Evolutionary conservation across 176 grass and related monocot genomes (phyloP).

Genomic region (Eragrostis nindensis): DNA sequence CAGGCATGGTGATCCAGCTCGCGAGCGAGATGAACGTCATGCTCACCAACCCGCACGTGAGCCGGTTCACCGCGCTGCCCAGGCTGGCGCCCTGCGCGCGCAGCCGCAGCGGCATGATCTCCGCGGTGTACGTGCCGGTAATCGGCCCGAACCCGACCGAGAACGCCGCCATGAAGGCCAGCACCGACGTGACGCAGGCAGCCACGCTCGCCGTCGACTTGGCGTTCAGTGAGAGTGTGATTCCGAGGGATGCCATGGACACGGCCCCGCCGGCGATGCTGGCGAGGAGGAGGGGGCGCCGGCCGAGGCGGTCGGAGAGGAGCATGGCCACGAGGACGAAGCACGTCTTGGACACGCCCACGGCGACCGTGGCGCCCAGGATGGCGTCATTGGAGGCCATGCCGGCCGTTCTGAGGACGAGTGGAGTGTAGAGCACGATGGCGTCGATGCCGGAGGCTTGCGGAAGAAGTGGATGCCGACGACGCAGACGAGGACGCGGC

Average conservation of each 20-base stretch:
- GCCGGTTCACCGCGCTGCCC: constrained; percentile 48
- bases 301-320: constrained; percentile 46
- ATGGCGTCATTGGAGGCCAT: constrained; percentile 22
- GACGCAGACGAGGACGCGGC: constrained; percentile 31
- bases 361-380: constrained; percentile 36
- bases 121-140: constrained; percentile 17
- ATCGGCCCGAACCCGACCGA: constrained; percentile 50
- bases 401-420: constrained; percentile 35
- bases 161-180: constrained; percentile 42
- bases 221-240: neutral
- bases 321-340: constrained; percentile 43
- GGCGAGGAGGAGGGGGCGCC: constrained; percentile 39
- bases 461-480: constrained; percentile 43
- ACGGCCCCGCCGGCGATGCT: constrained; percentile 34
- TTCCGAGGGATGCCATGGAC: neutral
- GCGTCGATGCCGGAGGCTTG: constrained; percentile 47
- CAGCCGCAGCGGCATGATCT: constrained; percentile 54
- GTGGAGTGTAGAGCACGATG: constrained; percentile 44
- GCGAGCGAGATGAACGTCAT: constrained; percentile 70
- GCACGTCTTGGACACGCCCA: constrained; percentile 39
- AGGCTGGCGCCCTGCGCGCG: constrained; percentile 50
- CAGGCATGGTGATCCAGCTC: constrained; percentile 46
- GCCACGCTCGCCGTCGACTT: neutral
- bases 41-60: constrained; percentile 34
- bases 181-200: constrained; percentile 14